Evolutionary conservation across 2,329 filamentous ascomycete species (phyloP).

Genomic region (Colletotrichum sp.): DNA sequence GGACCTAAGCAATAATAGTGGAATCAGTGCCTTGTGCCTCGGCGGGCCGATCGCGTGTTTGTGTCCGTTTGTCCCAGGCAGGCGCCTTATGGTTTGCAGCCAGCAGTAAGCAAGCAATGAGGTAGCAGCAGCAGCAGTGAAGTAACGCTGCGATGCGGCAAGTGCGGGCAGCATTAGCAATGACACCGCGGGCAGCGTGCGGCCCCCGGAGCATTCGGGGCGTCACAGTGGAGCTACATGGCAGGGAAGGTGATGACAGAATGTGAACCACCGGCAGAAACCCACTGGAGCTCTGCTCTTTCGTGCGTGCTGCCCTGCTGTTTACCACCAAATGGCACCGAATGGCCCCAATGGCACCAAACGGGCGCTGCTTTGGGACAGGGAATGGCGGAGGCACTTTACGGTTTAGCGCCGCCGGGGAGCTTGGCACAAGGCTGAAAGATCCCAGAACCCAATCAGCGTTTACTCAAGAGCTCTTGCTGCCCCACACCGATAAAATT

Average conservation of each 20-base stretch:
- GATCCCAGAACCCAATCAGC: neutral
- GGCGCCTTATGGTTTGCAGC: neutral
- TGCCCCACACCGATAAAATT: neutral
- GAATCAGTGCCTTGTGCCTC: neutral
- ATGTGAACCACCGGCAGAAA: neutral
- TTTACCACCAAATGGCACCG: neutral
- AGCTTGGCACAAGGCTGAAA: constrained; percentile 15
- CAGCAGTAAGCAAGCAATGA: neutral
- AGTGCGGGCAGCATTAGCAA: neutral
- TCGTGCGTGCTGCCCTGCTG: neutral
- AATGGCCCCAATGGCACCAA: neutral
- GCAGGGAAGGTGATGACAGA: constrained; percentile 19
- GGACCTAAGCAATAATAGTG: neutral
- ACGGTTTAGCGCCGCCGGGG: neutral
- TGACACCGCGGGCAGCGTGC: neutral
- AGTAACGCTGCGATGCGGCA: neutral
- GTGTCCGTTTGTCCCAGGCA: neutral
- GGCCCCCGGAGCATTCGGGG: neutral
- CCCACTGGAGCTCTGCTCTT: neutral
- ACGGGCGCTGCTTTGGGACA: neutral
- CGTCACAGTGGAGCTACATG: neutral
- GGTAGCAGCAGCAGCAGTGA: neutral
- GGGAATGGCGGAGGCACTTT: neutral
- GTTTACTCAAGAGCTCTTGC: neutral
- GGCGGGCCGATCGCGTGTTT: constrained; percentile 2